Evolutionary conservation across 306 rosid species (phyloP).

Genomic region (Acacia melanoxylon): DNA sequence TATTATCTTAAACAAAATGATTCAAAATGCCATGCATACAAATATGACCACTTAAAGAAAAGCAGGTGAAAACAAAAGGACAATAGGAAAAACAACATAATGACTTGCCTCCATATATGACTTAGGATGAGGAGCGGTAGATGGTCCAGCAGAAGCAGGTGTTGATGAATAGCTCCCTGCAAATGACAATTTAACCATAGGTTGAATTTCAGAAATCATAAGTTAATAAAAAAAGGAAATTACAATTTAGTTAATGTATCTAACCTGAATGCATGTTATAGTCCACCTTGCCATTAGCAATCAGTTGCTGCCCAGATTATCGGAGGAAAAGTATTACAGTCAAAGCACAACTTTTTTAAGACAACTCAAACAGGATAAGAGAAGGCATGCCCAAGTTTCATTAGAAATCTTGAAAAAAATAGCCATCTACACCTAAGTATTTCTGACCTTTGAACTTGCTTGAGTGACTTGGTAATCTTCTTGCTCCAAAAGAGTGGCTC

Average conservation of each 20-base stretch:
- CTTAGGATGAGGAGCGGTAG: slow-evolving; percentile 73
- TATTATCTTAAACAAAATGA: neutral
- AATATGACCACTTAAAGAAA: neutral
- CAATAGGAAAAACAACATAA: neutral
- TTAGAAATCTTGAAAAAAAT: slow-evolving; percentile 16
- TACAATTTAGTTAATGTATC: slow-evolving; percentile 18
- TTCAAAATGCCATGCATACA: neutral
- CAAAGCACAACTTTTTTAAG: slow-evolving; percentile 6
- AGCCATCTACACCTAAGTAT: neutral
- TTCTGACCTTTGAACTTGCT: slow-evolving; percentile 66
- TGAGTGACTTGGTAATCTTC: slow-evolving; percentile 40
- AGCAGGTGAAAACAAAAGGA: neutral
- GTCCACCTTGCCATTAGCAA: slow-evolving; percentile 57
- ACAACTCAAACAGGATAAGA: slow-evolving; percentile 19
- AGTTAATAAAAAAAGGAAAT: neutral
- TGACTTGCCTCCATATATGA: slow-evolving; percentile 74
- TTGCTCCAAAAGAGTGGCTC: slow-evolving; percentile 40
- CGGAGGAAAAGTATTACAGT: slow-evolving; percentile 8
- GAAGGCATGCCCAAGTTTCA: slow-evolving; percentile 22
- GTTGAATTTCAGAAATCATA: slow-evolving; percentile 24
- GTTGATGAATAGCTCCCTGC: slow-evolving; percentile 68
- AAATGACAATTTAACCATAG: slow-evolving; percentile 19
- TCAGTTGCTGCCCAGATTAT: slow-evolving; percentile 45
- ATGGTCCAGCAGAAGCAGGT: slow-evolving; percentile 60
- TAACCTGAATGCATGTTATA: slow-evolving; percentile 53